A percentile compares a stretch with the other conserved stretches of the same genome.
These are phyloP conservation scores for Wickerhamomyces sp. DNA, from an alignment of 1,139 yeast genomes.

Conservation along the genomic window DNA sequence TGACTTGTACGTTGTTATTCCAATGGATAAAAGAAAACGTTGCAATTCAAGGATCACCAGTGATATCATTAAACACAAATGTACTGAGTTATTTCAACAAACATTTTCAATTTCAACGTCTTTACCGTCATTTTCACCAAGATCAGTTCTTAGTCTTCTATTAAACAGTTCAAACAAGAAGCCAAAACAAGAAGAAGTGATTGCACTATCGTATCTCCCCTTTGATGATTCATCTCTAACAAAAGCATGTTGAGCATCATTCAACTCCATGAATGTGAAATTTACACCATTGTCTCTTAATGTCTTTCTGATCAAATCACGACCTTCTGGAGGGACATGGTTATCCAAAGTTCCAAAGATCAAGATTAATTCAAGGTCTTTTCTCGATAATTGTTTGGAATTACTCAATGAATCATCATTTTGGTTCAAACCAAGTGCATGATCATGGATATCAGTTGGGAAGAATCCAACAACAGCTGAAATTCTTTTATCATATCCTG, in stretches of 20 bases:
- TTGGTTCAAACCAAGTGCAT: conserved; percentile 45
- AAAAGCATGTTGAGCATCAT: conserved; percentile 82
- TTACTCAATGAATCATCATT: conserved; percentile 63
- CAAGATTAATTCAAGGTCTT: conserved; percentile 49
- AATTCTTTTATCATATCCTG: conserved; percentile 62
- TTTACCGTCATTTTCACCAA: conserved; percentile 57
- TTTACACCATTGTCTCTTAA: conserved; percentile 55
- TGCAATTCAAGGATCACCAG: too few species aligned
- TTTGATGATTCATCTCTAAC: conserved; percentile 74
- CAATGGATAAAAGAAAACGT: too few species aligned
- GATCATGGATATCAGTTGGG: conserved; percentile 72
- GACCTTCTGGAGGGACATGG: conserved; percentile 75
- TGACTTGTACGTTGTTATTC: too few species aligned
- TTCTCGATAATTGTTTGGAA: conserved; percentile 45
- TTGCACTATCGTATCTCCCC: conserved; percentile 76
- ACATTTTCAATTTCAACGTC: conserved; percentile 51
- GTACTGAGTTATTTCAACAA: conserved; percentile 37
- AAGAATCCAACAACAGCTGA: conserved; percentile 71
- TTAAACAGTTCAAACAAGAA: conserved; percentile 68
- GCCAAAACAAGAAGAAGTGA: conserved; percentile 61
- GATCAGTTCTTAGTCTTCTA: conserved; percentile 60
- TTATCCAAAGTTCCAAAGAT: conserved; percentile 78
- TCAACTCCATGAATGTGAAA: conserved; percentile 68
- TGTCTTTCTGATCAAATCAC: conserved; percentile 65
- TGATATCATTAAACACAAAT: too few species aligned